These are phyloP conservation scores for Apiotrichum montevideense DNA, from an alignment of 1,284 basidiomycete species.

Conservation along the genomic window DNA sequence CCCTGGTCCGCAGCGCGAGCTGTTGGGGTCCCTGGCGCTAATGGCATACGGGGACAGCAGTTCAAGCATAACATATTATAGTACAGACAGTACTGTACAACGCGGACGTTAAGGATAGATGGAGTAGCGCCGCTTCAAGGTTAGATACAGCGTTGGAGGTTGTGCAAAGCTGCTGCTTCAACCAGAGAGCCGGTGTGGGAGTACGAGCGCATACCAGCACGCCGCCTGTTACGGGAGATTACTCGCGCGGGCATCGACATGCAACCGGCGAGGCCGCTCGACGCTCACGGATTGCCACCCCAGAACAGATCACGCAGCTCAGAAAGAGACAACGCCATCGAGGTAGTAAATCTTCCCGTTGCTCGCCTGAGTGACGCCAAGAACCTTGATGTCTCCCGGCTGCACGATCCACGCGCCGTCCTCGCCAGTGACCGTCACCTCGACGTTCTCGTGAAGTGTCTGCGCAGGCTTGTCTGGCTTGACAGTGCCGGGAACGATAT, in stretches of 20 bases:
- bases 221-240: no score
- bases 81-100: not conserved
- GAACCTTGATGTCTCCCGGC: slow-evolving; percentile 37
- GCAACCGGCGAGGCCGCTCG: no score
- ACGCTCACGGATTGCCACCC: no score
- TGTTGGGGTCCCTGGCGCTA: no score
- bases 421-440: slow-evolving; percentile 23
- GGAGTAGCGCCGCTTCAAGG: not conserved
- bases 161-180: no score
- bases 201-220: no score
- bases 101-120: not conserved
- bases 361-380: slow-evolving; percentile 36
- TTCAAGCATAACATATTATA: not conserved
- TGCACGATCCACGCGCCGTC: slow-evolving; percentile 27
- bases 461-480: slow-evolving; percentile 8
- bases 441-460: slow-evolving; percentile 27
- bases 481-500: slow-evolving; percentile 33
- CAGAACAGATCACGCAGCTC: not conserved
- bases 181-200: no score
- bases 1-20: no score
- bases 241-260: no score
- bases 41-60: no score
- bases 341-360: slow-evolving; percentile 41
- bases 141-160: not conserved
- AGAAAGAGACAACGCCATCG: slow-evolving; percentile 29